phyloP scores from a whole-genome alignment of 2,329 filamentous ascomycete genomes.

The Westerdykella aurantiaca region DNA sequence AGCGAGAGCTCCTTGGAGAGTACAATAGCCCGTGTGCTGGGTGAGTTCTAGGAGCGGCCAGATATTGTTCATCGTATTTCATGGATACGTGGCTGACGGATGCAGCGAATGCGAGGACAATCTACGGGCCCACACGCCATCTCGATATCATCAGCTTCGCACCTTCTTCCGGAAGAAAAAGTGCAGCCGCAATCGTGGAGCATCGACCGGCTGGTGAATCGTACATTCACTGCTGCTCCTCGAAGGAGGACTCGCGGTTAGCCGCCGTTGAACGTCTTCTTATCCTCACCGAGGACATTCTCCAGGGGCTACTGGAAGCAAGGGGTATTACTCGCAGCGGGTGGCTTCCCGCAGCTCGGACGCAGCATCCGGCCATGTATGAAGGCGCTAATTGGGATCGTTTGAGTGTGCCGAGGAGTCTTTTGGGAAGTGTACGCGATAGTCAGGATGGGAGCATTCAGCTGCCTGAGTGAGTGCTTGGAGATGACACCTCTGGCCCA shows the following conservation, averaged over 20 bases:
- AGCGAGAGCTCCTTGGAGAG: constrained; percentile 31
- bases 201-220: constrained; percentile 32
- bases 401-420: constrained; percentile 10
- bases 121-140: constrained; percentile 31
- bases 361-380: constrained; percentile 26
- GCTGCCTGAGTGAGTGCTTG: constrained; percentile 19
- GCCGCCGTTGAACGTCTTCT: constrained; percentile 32
- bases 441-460: constrained; percentile 25
- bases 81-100: background rate
- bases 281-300: constrained; percentile 32
- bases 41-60: constrained; percentile 8
- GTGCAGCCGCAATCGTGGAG: constrained; percentile 34
- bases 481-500: background rate
- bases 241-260: constrained; percentile 26
- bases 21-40: constrained; percentile 27
- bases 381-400: constrained; percentile 11
- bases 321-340: constrained; percentile 32
- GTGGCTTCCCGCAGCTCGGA: constrained; percentile 31
- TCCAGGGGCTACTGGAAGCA: constrained; percentile 27
- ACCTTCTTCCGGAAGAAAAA: constrained; percentile 28
- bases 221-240: constrained; percentile 31
- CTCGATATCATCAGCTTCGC: constrained; percentile 35
- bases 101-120: constrained; percentile 30
- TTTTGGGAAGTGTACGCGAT: constrained; percentile 11
- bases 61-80: background rate